Evolutionary conservation across 192 early-diverging fungal species (phyloP).

Genomic region (Podila horticola): DNA sequence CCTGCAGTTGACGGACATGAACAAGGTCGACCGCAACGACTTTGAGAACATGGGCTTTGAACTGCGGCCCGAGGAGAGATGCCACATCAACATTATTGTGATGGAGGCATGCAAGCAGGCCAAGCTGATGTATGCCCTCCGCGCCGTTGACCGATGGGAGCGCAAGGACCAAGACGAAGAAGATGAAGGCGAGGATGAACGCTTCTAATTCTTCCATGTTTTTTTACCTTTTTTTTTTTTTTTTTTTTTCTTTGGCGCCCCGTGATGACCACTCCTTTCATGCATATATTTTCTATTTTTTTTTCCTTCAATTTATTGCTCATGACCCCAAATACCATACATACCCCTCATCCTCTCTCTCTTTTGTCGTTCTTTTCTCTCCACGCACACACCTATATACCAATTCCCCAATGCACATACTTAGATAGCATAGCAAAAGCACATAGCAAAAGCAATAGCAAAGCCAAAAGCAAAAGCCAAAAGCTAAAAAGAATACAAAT

Average conservation of each 20-base stretch:
- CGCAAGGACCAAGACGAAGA: slow-evolving; percentile 33
- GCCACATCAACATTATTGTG: slow-evolving; percentile 64
- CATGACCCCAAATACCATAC: slow-evolving; percentile 4
- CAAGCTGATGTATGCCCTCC: slow-evolving; percentile 63
- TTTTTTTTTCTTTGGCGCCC: neutral
- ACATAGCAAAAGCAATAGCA: too few relatives aligned
- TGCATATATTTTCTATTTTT: neutral
- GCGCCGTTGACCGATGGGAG: slow-evolving; percentile 42
- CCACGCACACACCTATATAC: neutral
- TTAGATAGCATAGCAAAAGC: too few relatives aligned
- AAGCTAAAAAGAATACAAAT: too few relatives aligned
- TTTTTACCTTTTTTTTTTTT: neutral
- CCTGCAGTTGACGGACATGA: slow-evolving; percentile 23
- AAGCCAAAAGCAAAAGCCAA: too few relatives aligned
- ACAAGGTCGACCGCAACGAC: slow-evolving; percentile 56
- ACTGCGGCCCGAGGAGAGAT: slow-evolving; percentile 67
- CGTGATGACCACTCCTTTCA: neutral
- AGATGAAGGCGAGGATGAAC: slow-evolving; percentile 45
- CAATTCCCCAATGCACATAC: too few relatives aligned
- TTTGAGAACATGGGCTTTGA: slow-evolving; percentile 64
- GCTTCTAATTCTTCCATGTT: slow-evolving; percentile 16
- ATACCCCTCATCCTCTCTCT: neutral
- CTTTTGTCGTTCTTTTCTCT: neutral
- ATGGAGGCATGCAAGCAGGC: slow-evolving; percentile 66
- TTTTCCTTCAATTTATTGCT: slow-evolving; percentile 6